Evolutionary conservation across 257 asterid species (phyloP), one percentile per base, ranked within the genome.

Genomic region (Hygrophila difformis): DNA sequence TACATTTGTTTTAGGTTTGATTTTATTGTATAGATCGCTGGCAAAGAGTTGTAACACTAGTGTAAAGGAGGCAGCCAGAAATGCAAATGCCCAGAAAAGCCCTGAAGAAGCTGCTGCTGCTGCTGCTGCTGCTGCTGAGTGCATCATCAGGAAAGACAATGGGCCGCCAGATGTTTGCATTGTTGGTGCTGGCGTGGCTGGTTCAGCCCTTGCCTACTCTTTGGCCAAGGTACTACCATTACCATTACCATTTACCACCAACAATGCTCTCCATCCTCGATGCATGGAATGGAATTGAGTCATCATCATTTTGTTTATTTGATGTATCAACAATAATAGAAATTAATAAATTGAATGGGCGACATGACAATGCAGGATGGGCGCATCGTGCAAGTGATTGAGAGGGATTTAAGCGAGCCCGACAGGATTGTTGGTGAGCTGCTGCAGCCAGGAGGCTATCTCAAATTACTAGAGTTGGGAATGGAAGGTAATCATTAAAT

Each of bases 141-240:
- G 47, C 8, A 29, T 20, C 29, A 52, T 14, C 6, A 74, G 64
- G n/a, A n/a, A n/a, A n/a, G n/a, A n/a, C n/a, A n/a, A n/a, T 49
- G 76, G 79, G 2, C 59, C 66, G 0, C 76, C 76, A 1, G 78
- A 74, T 40, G 78, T 74, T 20, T 63, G 70, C 41, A 46, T 70
- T 8, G 78, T 74, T 14, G 82, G 82, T 28, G 79, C 75, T 1
- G 79, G 75, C 1, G 86, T 77, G 9, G 78, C 78, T 18, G 79
- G 82, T 9, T 70, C 76, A 12, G 70, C 86, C n/a, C 55, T 77
- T 18, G 86, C 86, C 29, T 69, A 76, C 50, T 57, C 75, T 38
- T 51, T 76, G 51, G 85, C 78, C 16, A 72, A 72, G 80, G 84
- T 72, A 43, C 18, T 26, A 26, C 7, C 8, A 3, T 26, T 26